A percentile compares a stretch with the other conserved stretches of the same genome.
phyloP scores from a whole-genome alignment of 2,329 filamentous ascomycete species.

The Ophiostoma angusticollis region DNA sequence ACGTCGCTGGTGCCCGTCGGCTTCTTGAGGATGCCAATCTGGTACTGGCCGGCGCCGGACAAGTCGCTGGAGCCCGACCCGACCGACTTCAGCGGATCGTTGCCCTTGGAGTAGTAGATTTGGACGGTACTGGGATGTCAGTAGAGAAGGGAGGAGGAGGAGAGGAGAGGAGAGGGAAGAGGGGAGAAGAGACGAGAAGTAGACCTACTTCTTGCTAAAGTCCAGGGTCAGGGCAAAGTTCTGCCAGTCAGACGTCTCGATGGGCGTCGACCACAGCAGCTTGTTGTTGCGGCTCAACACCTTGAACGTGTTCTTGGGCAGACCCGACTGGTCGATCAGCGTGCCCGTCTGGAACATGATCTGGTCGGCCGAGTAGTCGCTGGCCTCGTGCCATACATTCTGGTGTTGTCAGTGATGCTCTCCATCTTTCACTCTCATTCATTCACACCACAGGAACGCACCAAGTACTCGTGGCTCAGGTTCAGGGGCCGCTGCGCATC shows the following conservation, averaged over 20 bases:
- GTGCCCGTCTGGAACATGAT: conserved; percentile 26
- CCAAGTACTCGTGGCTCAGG: conserved; percentile 25
- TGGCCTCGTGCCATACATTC: conserved; percentile 26
- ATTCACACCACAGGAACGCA: no score
- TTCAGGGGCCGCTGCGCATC: conserved; percentile 23
- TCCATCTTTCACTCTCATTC: no score
- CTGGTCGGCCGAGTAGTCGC: conserved; percentile 25
- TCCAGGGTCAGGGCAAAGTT: conserved; percentile 48
- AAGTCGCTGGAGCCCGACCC: conserved; percentile 34
- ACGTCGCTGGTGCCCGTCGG: conserved; percentile 37
- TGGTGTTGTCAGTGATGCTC: conserved; percentile 3
- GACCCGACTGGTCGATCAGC: conserved; percentile 23
- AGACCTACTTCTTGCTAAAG: conserved; percentile 38
- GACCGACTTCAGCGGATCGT: conserved; percentile 33
- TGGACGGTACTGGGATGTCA: conserved; percentile 42
- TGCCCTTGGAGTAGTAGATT: conserved; percentile 41
- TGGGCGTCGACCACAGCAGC: conserved; percentile 27
- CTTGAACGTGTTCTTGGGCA: conserved; percentile 28
- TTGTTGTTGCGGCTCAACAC: conserved; percentile 26
- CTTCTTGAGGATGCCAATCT: conserved; percentile 48
- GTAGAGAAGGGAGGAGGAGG: no score
- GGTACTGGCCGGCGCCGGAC: conserved; percentile 39
- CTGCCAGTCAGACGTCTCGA: conserved; percentile 39
- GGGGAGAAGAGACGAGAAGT: background rate
- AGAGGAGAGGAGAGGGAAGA: no score